Base-by-base conservation (phyloP, 1,284 basidiomycete genomes). In the Sanghuangporus baumii region DNA sequence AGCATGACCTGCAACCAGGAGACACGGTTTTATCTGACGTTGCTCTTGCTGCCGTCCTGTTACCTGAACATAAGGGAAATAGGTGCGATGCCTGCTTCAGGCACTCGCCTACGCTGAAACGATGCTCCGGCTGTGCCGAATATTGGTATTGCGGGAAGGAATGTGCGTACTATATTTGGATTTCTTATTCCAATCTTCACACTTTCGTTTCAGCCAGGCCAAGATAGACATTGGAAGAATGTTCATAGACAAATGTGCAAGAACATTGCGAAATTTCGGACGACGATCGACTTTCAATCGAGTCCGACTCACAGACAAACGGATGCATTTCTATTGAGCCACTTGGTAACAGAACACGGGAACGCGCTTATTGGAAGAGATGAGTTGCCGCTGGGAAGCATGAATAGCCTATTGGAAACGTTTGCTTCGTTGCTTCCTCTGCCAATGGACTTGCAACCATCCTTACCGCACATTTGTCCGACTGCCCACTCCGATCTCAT, bases 221-320 rank as follows among this genome's bases (percentile, higher is more conserved):
- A 92, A 69, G 74, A 62, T n/a, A 57, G 70, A 34, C 83, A 89
- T 59, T 91, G 89, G 89, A 79, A 78, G 52, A 68, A 74, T 0
- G 80, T 83, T 68, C 87, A 92, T 70, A 84, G 78, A 66, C 79
- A 78, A 54, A 78, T 90, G 34, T 91, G 89, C 81, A 88, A 83
- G 70, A 63, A 66, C 7, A 76, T 82, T 66, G 77, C 79, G 61
- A 63, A 69, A 2, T 87, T 78, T 66, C 73, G 72, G 2, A 73
- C 78, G 16, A 83, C 84, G 6, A 61, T 66, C 1, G 70, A 68
- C 43, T 88, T 80, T 66, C 78, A 80, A 64, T 72, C 74, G 16
- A 76, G 89, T 8, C 72, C 77, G 12, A 60, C 70, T 1, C 80
- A 88, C 63, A 79, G 84, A 65, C 81, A 78, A 66, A 72, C 85